Evolutionary conservation across 2,329 filamentous ascomycete genomes (phyloP), one percentile per base, ranked within the genome.

Genomic region (Fonsecaea pugnacius): DNA sequence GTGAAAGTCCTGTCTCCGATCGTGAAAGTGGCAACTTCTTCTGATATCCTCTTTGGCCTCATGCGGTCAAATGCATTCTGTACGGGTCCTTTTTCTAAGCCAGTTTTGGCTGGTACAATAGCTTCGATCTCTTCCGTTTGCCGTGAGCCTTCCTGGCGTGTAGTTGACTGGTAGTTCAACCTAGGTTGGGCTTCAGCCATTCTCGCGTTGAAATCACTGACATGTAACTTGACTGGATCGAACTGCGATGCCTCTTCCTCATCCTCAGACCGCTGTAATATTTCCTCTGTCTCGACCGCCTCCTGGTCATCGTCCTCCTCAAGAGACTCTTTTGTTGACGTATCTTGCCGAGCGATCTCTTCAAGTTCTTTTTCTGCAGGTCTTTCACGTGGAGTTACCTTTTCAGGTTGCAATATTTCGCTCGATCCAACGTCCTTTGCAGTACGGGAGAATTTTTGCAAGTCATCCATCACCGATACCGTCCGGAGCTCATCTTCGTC

Each of bases 21-120:
- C 0, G 89, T 92, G 54, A 94, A 90, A 1, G 89, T 91, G 21
- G 90, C 90, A 58, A 88, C 79, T 70, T 91, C 87, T 32, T 83
- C 78, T 1, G 84, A 83, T 1, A 83, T 78, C 36, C 89, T 83
- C 72, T 86, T 89, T 0, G 84, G 82, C 16, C 87, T 81, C 85
- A 89, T 88, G 18, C 84, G 82, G 73, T 88, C 85, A 69, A 88
- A 88, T 1, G 87, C 87, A 71, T 83, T 87, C 58, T 84, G 83
- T 27, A 89, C 78, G 0, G 81, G 72, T 50, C 82, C 82, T 38
- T 54, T 55, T 18, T 63, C 52, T 9, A 62, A 35, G 27, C 43
- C 35, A 24, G 35, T 18, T 16, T 78, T 76, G 2, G 76, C 78
- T 27, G 73, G 72, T 56, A 72, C 76, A 43, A 74, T 70, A 3